These are phyloP conservation scores for Chaetoceros muelleri DNA, from an alignment of 108 stramenopile species.

Conservation along the genomic window DNA sequence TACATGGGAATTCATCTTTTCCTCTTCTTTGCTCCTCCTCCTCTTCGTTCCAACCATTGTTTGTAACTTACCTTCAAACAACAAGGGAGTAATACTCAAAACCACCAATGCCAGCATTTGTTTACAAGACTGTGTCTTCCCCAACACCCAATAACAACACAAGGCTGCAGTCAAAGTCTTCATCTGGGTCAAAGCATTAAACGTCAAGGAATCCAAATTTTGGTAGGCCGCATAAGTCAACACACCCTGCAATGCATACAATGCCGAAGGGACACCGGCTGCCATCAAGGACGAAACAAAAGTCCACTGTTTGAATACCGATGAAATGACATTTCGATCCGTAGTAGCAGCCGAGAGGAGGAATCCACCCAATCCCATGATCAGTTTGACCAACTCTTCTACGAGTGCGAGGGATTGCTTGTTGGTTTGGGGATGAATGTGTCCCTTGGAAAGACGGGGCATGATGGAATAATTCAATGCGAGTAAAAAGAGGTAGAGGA, in stretches of 20 bases:
- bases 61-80: slow-evolving; percentile 52
- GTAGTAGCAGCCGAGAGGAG: slow-evolving; percentile 14
- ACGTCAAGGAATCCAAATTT: slow-evolving; percentile 75
- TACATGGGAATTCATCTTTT: background rate
- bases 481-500: slow-evolving; percentile 50
- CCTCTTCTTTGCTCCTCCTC: slow-evolving; percentile 1
- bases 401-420: slow-evolving; percentile 54
- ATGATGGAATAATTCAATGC: slow-evolving; percentile 83
- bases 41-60: too few species aligned
- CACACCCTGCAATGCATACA: slow-evolving; percentile 81
- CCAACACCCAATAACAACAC: slow-evolving; percentile 82
- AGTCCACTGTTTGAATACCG: slow-evolving; percentile 38
- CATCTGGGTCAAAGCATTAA: slow-evolving; percentile 80
- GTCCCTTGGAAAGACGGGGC: slow-evolving; percentile 56
- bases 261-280: slow-evolving; percentile 73
- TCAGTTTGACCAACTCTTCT: slow-evolving; percentile 46
- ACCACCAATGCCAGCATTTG: slow-evolving; percentile 73
- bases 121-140: slow-evolving; percentile 49
- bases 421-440: slow-evolving; percentile 35
- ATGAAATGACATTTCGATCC: too few species aligned
- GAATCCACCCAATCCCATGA: slow-evolving; percentile 29
- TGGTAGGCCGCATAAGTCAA: slow-evolving; percentile 66
- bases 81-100: slow-evolving; percentile 54
- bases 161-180: slow-evolving; percentile 84
- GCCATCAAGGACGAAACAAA: slow-evolving; percentile 32